Evolutionary conservation across 108 stramenopile genomes (phyloP).

Genomic region (Skeletonema costatum): DNA sequence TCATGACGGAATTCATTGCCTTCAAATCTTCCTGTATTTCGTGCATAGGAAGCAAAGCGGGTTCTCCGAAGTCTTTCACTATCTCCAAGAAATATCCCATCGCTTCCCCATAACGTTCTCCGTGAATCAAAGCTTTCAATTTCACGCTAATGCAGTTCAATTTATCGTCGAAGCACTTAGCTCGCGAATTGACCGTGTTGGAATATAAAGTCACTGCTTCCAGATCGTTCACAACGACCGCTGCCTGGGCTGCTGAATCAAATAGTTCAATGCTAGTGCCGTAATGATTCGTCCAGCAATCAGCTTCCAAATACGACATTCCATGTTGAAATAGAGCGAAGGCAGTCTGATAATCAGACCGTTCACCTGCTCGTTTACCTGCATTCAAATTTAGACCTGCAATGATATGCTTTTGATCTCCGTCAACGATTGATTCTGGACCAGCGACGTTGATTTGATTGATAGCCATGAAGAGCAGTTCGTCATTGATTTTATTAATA

Average conservation of each 20-base stretch:
- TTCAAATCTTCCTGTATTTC: not conserved
- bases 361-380: slow-evolving; percentile 12
- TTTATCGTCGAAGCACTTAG: slow-evolving; percentile 25
- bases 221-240: slow-evolving; percentile 4
- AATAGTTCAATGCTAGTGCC: slow-evolving; percentile 19
- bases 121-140: slow-evolving; percentile 7
- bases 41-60: not conserved
- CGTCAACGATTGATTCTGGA: not conserved
- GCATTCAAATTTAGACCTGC: slow-evolving; percentile 32
- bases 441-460: slow-evolving; percentile 34
- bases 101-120: not conserved
- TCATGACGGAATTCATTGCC: slow-evolving; percentile 1
- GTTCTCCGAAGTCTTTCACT: slow-evolving; percentile 6
- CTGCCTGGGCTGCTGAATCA: slow-evolving; percentile 21
- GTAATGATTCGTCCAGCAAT: slow-evolving; percentile 27
- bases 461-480: slow-evolving; percentile 28
- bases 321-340: slow-evolving; percentile 21
- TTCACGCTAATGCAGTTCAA: not conserved
- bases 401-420: slow-evolving; percentile 13
- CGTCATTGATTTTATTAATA: slow-evolving; percentile 4
- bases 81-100: not conserved
- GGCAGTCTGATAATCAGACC: slow-evolving; percentile 16
- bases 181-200: not conserved
- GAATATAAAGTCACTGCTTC: not conserved
- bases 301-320: slow-evolving; percentile 20